phyloP scores from a whole-genome alignment of 768 basidiomycete genomes.

The Phaeotremella skinneri region DNA sequence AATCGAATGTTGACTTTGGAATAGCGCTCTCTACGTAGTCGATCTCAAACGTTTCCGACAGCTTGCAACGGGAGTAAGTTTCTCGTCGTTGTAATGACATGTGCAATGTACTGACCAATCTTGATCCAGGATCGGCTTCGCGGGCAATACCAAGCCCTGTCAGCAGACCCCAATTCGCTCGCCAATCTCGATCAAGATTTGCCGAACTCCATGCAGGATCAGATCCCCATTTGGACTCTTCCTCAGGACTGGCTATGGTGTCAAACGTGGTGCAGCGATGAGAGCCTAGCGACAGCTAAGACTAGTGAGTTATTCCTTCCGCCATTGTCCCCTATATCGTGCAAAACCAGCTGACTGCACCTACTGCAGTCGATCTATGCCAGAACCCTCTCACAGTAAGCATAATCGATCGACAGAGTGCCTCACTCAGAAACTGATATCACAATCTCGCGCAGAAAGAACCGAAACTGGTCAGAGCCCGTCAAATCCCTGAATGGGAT shows the following conservation, averaged over 20 bases:
- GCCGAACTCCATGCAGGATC: slow-evolving; percentile 87
- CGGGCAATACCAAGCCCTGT: slow-evolving; percentile 87
- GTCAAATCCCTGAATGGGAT: slow-evolving; percentile 97
- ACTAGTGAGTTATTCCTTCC: slow-evolving; percentile 47
- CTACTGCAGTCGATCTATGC: slow-evolving; percentile 80
- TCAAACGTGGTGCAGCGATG: slow-evolving; percentile 88
- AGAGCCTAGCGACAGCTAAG: slow-evolving; percentile 51
- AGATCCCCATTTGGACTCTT: slow-evolving; percentile 89
- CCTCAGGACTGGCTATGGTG: slow-evolving; percentile 98
- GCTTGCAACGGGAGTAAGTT: slow-evolving; percentile 62
- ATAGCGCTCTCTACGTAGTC: slow-evolving; percentile 89
- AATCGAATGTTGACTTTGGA: background rate
- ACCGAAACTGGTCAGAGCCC: slow-evolving; percentile 86
- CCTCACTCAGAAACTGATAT: background rate
- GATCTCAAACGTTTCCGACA: slow-evolving; percentile 89
- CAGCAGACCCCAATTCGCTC: slow-evolving; percentile 88
- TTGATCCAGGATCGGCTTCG: slow-evolving; percentile 46
- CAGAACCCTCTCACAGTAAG: slow-evolving; percentile 90
- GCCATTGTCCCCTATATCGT: background rate
- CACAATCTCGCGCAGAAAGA: slow-evolving; percentile 68
- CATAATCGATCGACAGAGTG: too few species aligned
- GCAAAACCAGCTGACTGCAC: slow-evolving; percentile 8
- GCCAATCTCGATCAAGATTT: slow-evolving; percentile 97
- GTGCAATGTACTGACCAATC: slow-evolving; percentile 16
- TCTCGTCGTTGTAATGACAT: background rate